Evolutionary conservation across 352 stramenopile genomes (phyloP).

Genomic region (Hyaloperonospora brassicae): DNA sequence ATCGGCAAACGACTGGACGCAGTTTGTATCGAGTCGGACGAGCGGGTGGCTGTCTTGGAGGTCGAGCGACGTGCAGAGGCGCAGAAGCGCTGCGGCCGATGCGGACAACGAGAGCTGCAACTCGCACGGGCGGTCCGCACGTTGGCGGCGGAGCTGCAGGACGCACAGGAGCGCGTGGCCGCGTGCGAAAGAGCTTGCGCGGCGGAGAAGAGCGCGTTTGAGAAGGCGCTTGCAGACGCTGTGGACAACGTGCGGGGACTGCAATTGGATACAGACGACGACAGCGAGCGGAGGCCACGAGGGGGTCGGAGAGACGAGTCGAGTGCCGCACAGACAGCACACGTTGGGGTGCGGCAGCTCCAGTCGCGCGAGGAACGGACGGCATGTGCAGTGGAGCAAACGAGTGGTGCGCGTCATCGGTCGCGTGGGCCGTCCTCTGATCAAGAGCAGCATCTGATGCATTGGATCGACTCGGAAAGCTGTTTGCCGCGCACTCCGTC

Average conservation of each 20-base stretch:
- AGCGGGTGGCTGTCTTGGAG: conserved; percentile 5
- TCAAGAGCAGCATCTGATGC: neutral
- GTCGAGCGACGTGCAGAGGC: conserved; percentile 3
- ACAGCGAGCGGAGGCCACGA: conserved; percentile 1
- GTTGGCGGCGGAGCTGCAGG: conserved; percentile 3
- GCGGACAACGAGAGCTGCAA: conserved; percentile 1
- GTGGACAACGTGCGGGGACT: conserved; percentile 2
- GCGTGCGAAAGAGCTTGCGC: neutral
- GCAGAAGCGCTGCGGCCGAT: conserved; percentile 2
- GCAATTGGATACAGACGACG: neutral
- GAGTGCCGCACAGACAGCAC: conserved; percentile 1
- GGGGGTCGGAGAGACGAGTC: conserved; percentile 4
- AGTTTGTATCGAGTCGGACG: conserved; percentile 7
- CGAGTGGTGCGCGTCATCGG: too few species aligned
- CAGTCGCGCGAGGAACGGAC: conserved; percentile 7
- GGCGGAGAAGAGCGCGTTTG: neutral
- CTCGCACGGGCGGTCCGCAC: neutral
- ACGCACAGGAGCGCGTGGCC: conserved; percentile 3
- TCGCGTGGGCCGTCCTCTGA: too few species aligned
- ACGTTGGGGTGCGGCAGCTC: conserved; percentile 4
- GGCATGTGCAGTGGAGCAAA: too few species aligned
- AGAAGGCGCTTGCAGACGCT: conserved; percentile 1
- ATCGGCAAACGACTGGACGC: conserved; percentile 10
- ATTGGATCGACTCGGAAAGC: too few species aligned
- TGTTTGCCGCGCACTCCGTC: too few species aligned